These are phyloP conservation scores for Naganishia sp. DNA, from an alignment of 1,284 basidiomycete genomes.

Conservation along the genomic window DNA sequence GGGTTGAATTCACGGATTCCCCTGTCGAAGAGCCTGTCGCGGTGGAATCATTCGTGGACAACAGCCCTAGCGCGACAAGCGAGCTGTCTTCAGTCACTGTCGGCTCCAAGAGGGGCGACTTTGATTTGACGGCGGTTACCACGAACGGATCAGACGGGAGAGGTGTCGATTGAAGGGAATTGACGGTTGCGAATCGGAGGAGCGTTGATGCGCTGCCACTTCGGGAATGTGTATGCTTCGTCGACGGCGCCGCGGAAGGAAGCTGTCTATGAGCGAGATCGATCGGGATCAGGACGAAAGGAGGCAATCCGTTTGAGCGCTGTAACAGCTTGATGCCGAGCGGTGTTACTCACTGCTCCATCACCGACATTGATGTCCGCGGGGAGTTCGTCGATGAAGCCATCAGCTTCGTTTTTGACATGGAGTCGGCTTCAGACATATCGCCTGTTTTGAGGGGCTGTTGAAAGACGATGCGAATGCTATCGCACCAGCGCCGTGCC, in stretches of 20 bases:
- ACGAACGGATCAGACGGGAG: neutral
- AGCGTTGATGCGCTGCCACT: conserved; percentile 7
- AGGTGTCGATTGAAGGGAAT: neutral
- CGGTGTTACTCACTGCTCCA: neutral
- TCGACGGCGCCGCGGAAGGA: neutral
- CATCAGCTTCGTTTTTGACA: too few species aligned
- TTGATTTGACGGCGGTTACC: neutral
- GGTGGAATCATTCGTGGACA: neutral
- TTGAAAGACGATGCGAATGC: too few species aligned
- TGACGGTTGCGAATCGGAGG: conserved; percentile 1
- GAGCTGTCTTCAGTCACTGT: neutral
- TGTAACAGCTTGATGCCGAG: neutral
- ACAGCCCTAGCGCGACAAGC: conserved; percentile 1
- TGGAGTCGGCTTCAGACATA: too few species aligned
- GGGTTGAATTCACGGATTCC: too few species aligned
- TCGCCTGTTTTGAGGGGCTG: too few species aligned
- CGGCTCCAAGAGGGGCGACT: neutral
- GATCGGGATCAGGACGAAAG: neutral
- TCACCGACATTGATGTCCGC: too few species aligned
- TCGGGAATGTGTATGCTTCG: conserved; percentile 5
- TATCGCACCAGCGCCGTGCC: too few species aligned
- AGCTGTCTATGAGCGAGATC: neutral
- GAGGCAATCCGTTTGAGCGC: neutral
- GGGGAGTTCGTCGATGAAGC: neutral
- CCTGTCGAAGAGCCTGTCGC: neutral